A percentile compares a stretch with the other conserved stretches of the same genome.
Evolutionary conservation across 208 protist species (phyloP).

Genomic region (Trypanosoma cruzi): DNA sequence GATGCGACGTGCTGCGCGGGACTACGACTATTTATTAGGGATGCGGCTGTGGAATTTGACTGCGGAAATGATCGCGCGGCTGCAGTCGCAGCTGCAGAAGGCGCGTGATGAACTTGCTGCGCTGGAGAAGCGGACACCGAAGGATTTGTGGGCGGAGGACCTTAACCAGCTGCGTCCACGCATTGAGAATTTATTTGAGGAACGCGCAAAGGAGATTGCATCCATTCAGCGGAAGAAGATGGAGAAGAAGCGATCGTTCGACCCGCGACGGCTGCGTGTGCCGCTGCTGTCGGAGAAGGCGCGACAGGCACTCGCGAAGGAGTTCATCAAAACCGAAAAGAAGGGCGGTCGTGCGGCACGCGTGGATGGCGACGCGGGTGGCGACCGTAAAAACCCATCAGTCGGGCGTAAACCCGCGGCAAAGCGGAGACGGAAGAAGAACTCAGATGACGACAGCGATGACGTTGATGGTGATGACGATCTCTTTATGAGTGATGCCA

Average conservation of each 20-base stretch:
- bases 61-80: constrained; percentile 94
- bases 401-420: constrained; percentile 16
- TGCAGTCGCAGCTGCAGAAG: constrained; percentile 85
- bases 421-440: constrained; percentile 43
- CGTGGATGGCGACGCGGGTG: constrained; percentile 1
- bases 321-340: constrained; percentile 61
- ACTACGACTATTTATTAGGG: constrained; percentile 99
- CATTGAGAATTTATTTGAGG: constrained; percentile 64
- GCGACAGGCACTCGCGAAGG: constrained; percentile 61
- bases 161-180: constrained; percentile 72
- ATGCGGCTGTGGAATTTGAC: constrained; percentile 99
- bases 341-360: constrained; percentile 8
- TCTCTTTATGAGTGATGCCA: constrained; percentile 1
- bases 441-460: constrained; percentile 60
- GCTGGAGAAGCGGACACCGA: constrained; percentile 76
- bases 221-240: constrained; percentile 81
- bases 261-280: constrained; percentile 68
- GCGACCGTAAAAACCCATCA: neutral
- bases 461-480: constrained; percentile 27
- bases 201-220: constrained; percentile 70
- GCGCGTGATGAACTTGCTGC: constrained; percentile 78
- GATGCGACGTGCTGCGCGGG: constrained; percentile 61
- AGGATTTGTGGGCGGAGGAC: constrained; percentile 91
- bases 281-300: constrained; percentile 89
- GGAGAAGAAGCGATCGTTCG: constrained; percentile 84